Conservation (phyloP, 2,329 filamentous ascomycete genomes). For the Amesomyces nigricolor region DNA sequence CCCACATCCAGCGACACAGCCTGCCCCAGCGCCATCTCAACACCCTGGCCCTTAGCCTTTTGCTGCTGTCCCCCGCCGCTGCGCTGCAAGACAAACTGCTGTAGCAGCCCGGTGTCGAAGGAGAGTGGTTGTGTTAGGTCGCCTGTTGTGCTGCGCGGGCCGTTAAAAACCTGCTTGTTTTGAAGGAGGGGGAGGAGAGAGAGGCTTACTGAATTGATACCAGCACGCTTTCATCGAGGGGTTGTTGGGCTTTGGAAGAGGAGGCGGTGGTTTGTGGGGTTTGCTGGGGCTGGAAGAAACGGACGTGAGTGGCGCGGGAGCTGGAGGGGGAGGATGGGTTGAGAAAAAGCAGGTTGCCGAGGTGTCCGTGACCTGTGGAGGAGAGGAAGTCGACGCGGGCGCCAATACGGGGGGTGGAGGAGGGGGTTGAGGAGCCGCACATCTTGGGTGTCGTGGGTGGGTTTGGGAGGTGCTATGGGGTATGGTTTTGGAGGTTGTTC, state of each 20-base stretch:
- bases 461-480: neutral
- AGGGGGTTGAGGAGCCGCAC: slow-evolving; percentile 23
- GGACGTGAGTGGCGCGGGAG: slow-evolving; percentile 24
- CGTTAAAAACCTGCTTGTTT: neutral
- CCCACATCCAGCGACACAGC: slow-evolving; percentile 23
- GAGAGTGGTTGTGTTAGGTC: slow-evolving; percentile 23
- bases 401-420: slow-evolving; percentile 23
- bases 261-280: neutral
- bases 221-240: slow-evolving; percentile 13
- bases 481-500: neutral
- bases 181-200: neutral
- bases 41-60: neutral
- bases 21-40: slow-evolving; percentile 16
- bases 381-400: slow-evolving; percentile 27
- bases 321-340: slow-evolving; percentile 21
- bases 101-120: slow-evolving; percentile 21
- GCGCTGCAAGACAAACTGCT: slow-evolving; percentile 19
- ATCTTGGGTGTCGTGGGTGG: slow-evolving; percentile 11
- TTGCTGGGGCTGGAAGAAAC: slow-evolving; percentile 13
- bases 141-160: slow-evolving; percentile 13
- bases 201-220: slow-evolving; percentile 26
- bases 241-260: neutral
- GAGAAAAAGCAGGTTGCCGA: slow-evolving; percentile 26
- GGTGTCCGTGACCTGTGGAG: neutral
- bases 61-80: neutral